Conservation (phyloP, 2,329 filamentous ascomycete genomes). For the Lachnellula arida region DNA sequence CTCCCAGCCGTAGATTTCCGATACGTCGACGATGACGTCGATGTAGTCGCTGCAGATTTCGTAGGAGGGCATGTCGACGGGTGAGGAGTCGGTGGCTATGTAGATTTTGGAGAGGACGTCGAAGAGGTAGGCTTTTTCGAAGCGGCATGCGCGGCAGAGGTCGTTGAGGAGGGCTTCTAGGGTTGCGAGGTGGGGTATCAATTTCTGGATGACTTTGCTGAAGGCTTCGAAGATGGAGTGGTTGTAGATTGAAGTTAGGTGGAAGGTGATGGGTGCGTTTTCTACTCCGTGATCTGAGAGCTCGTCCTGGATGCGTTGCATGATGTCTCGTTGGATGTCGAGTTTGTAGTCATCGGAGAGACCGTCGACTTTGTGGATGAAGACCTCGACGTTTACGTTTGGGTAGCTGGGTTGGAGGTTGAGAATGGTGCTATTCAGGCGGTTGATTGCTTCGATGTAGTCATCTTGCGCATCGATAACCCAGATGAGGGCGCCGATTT, state of each 20-base stretch:
- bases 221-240: conserved; percentile 98
- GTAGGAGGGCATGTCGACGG: conserved; percentile 91
- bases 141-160: conserved; percentile 85
- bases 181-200: conserved; percentile 88
- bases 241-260: conserved; percentile 97
- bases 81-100: conserved; percentile 90
- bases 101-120: conserved; percentile 98
- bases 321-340: conserved; percentile 94
- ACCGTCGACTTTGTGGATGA: conserved; percentile 99
- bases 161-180: conserved; percentile 93
- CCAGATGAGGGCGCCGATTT: conserved; percentile 93
- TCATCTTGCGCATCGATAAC: conserved; percentile 98
- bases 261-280: conserved; percentile 89
- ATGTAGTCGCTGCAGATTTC: conserved; percentile 99
- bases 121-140: conserved; percentile 97
- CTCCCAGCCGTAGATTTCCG: conserved; percentile 85
- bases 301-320: conserved; percentile 93
- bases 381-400: conserved; percentile 94
- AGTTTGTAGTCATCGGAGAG: conserved; percentile 94
- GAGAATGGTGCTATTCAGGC: conserved; percentile 83
- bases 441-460: conserved; percentile 84
- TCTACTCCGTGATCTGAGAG: conserved; percentile 89
- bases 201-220: conserved; percentile 95
- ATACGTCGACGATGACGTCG: conserved; percentile 95
- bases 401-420: conserved; percentile 85